Conservation (phyloP, 164 flowering plant genomes). For the Magnolia officinalis region DNA sequence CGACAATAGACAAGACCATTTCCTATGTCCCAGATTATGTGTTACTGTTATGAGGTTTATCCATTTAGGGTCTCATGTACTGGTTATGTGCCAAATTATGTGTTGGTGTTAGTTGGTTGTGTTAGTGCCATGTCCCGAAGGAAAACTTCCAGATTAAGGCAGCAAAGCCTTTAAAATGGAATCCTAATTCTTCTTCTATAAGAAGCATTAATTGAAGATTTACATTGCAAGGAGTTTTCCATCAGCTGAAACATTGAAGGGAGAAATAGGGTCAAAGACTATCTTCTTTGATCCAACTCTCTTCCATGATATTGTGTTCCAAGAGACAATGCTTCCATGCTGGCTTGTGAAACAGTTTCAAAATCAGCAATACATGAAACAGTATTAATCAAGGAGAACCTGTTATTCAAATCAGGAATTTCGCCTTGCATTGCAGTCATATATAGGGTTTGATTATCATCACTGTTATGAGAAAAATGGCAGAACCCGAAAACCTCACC, state of each 20-base stretch:
- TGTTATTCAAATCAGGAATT: neutral
- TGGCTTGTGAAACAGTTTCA: slow-evolving; percentile 31
- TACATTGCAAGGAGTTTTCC: slow-evolving; percentile 86
- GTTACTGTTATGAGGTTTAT: too few relatives aligned
- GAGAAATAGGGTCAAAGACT: slow-evolving; percentile 57
- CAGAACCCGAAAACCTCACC: slow-evolving; percentile 74
- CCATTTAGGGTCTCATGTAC: too few relatives aligned
- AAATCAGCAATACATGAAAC: slow-evolving; percentile 7
- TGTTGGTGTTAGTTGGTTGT: too few relatives aligned
- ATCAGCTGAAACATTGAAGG: slow-evolving; percentile 75
- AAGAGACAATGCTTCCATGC: slow-evolving; percentile 63
- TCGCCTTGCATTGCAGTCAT: slow-evolving; percentile 63
- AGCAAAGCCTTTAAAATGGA: too few relatives aligned
- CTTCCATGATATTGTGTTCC: slow-evolving; percentile 71
- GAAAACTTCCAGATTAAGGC: too few relatives aligned
- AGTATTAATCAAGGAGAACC: neutral
- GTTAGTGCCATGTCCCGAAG: too few relatives aligned
- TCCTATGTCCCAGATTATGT: too few relatives aligned
- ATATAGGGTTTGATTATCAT: slow-evolving; percentile 48
- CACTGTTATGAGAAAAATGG: slow-evolving; percentile 55
- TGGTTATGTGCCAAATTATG: too few relatives aligned
- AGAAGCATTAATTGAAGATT: neutral
- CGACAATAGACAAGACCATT: too few relatives aligned
- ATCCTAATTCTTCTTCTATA: too few relatives aligned
- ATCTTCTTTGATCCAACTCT: slow-evolving; percentile 56